A percentile compares a stretch with the other conserved stretches of the same genome.
These are phyloP conservation scores for Botryosphaeria dothidea DNA, from an alignment of 2,329 filamentous ascomycete species.

Conservation along the genomic window DNA sequence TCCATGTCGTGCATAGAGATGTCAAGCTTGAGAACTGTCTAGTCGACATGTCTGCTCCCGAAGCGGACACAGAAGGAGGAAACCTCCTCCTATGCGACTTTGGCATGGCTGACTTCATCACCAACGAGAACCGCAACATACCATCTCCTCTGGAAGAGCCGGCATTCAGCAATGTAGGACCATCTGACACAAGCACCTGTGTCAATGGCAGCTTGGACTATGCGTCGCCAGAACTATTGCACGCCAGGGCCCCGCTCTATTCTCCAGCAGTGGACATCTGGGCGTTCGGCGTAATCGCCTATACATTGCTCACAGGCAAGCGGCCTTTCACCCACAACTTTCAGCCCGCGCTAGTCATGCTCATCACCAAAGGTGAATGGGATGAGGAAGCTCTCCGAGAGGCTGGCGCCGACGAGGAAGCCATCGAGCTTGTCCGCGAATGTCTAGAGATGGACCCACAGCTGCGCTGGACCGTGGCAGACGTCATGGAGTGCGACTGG, in stretches of 20 bases:
- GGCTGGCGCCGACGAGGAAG: conserved; percentile 46
- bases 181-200: conserved; percentile 57
- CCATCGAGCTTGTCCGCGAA: conserved; percentile 58
- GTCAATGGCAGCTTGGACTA: conserved; percentile 63
- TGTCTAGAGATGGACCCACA: conserved; percentile 60
- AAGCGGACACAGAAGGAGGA: conserved; percentile 52
- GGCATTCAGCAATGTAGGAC: conserved; percentile 50
- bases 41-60: conserved; percentile 54
- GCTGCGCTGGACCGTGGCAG: conserved; percentile 58
- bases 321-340: conserved; percentile 65
- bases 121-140: conserved; percentile 53
- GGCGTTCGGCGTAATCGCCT: conserved; percentile 67
- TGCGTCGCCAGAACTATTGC: conserved; percentile 52
- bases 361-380: conserved; percentile 63
- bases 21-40: conserved; percentile 71
- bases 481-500: conserved; percentile 59
- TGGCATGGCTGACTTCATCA: conserved; percentile 68
- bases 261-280: conserved; percentile 64
- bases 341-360: conserved; percentile 58
- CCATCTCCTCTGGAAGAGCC: conserved; percentile 47
- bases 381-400: conserved; percentile 52
- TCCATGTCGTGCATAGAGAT: conserved; percentile 66
- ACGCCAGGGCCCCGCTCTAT: conserved; percentile 38
- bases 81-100: conserved; percentile 67
- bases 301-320: conserved; percentile 60